Conservation (phyloP, 1,139 yeast genomes). For the Candida labiduridarum region DNA sequence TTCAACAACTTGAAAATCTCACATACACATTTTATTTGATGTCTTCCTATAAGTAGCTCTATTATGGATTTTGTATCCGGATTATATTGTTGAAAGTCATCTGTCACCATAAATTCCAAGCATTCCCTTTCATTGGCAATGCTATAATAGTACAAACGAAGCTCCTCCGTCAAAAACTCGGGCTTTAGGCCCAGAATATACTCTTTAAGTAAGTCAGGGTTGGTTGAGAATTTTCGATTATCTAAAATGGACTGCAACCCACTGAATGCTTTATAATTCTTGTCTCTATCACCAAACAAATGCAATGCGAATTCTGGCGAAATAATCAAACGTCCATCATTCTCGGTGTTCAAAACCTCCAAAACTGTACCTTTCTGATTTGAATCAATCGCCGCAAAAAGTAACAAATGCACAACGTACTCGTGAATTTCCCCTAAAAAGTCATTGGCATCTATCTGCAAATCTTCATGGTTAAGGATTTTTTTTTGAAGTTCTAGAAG, state of each 20-base stretch:
- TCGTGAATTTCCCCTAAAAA: slow-evolving; percentile 3
- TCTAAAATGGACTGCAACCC: slow-evolving; percentile 8
- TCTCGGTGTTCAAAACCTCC: slow-evolving; percentile 1
- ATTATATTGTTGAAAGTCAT: slow-evolving; percentile 2
- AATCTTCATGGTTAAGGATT: slow-evolving; percentile 1
- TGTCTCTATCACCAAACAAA: slow-evolving; percentile 10
- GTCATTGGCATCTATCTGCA: slow-evolving; percentile 5
- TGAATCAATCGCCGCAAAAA: slow-evolving; percentile 8
- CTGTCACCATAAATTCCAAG: slow-evolving; percentile 8
- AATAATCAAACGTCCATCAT: slow-evolving; percentile 7
- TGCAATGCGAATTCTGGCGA: slow-evolving; percentile 13
- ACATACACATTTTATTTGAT: slow-evolving; percentile 1
- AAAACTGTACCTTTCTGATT: slow-evolving; percentile 7
- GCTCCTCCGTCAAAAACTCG: slow-evolving; percentile 1
- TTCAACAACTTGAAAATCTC: slow-evolving; percentile 8
- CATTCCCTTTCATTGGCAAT: slow-evolving; percentile 7
- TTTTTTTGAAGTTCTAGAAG: slow-evolving; percentile 6
- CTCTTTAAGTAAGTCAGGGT: slow-evolving; percentile 15
- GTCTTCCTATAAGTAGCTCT: slow-evolving; percentile 3
- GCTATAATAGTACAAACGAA: slow-evolving; percentile 8
- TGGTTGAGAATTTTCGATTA: slow-evolving; percentile 8
- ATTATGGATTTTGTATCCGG: slow-evolving; percentile 5
- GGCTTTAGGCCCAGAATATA: slow-evolving; percentile 15
- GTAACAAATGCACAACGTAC: slow-evolving; percentile 8
- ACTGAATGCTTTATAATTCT: slow-evolving; percentile 8